Evolutionary conservation across 495 filamentous ascomycete genomes (phyloP).

Genomic region (Podospora didyma): DNA sequence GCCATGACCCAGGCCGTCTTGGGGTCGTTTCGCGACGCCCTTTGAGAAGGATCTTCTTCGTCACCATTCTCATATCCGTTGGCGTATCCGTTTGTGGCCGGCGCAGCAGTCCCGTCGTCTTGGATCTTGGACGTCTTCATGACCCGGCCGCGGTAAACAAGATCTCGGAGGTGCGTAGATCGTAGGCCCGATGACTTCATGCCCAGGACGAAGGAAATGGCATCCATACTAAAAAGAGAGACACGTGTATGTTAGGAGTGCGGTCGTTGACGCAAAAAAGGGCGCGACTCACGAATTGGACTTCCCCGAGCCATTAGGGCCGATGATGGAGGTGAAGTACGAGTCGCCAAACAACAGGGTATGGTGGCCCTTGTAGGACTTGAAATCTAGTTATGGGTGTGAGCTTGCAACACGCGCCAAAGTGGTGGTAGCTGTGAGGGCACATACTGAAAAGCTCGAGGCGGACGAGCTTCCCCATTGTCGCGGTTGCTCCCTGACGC

Average conservation of each 20-base stretch:
- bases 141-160: constrained; percentile 94
- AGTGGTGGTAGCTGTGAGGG: neutral
- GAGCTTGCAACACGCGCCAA: constrained; percentile 4
- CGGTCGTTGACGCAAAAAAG: neutral
- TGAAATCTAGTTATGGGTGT: constrained; percentile 70
- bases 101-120: constrained; percentile 69
- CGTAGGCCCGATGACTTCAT: constrained; percentile 97
- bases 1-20: constrained; percentile 98
- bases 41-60: constrained; percentile 54
- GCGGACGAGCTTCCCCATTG: constrained; percentile 81
- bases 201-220: constrained; percentile 97
- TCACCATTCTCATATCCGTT: constrained; percentile 52
- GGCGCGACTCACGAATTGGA: constrained; percentile 86
- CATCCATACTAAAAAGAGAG: constrained; percentile 74
- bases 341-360: constrained; percentile 92
- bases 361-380: constrained; percentile 97
- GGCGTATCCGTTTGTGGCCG: constrained; percentile 50
- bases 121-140: constrained; percentile 87
- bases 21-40: constrained; percentile 63
- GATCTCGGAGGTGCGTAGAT: constrained; percentile 88
- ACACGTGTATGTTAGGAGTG: constrained; percentile 4
- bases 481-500: constrained; percentile 18
- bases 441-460: constrained; percentile 89
- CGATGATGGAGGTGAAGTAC: constrained; percentile 98
- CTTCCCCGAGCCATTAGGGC: constrained; percentile 98